A percentile compares a stretch with the other conserved stretches of the same genome.
phyloP scores from a whole-genome alignment of 1,284 basidiomycete species.

The Sanghuangporus weigelae region DNA sequence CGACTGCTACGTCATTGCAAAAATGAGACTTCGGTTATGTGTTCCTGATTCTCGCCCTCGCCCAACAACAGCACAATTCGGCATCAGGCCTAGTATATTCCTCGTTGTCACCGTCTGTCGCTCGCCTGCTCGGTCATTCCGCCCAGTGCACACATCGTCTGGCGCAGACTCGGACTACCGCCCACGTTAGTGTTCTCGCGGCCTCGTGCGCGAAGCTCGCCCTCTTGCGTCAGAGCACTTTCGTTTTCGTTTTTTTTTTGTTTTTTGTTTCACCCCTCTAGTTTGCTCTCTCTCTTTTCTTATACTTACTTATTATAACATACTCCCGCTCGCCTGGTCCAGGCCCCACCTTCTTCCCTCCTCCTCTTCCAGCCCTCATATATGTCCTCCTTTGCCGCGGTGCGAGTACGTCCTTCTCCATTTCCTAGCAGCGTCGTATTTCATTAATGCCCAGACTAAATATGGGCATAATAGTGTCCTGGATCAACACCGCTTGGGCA shows the following conservation, averaged over 20 bases:
- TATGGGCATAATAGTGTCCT: constrained; percentile 20
- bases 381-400: constrained; percentile 10
- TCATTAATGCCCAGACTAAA: constrained; percentile 9
- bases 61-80: neutral
- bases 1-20: neutral
- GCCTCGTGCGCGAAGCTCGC: constrained; percentile 13
- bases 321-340: neutral
- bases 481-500: constrained; percentile 13
- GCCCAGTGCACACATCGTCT: neutral
- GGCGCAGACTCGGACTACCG: neutral
- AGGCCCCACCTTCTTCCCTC: neutral
- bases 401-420: constrained; percentile 12
- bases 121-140: neutral
- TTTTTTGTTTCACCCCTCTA: neutral
- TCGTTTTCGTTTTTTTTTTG: too few species aligned
- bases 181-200: neutral
- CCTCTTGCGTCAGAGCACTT: constrained; percentile 13
- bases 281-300: neutral
- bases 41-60: neutral
- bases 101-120: neutral
- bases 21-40: neutral
- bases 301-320: neutral
- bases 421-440: neutral
- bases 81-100: neutral
- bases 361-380: neutral